Conservation (phyloP, 495 filamentous ascomycete species). For the Neurospora sp. region DNA sequence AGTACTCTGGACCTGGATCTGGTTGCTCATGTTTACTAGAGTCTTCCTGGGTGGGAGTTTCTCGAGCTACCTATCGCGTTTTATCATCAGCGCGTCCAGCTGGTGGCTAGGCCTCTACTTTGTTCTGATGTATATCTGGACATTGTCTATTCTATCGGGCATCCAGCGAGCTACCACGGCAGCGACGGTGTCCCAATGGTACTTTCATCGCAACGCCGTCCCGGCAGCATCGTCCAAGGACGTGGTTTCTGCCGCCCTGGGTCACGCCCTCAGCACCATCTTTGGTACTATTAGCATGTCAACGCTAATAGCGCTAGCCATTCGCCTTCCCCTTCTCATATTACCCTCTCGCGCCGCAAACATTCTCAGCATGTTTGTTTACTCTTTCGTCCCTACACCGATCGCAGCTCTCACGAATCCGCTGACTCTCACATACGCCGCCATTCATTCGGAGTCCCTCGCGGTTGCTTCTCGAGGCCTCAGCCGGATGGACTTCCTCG, state of each 20-base stretch:
- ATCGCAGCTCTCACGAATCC: conserved; percentile 81
- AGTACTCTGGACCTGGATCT: conserved; percentile 86
- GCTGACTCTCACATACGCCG: conserved; percentile 81
- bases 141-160: conserved; percentile 71
- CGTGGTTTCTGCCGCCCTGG: conserved; percentile 71
- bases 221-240: conserved; percentile 65
- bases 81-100: conserved; percentile 72
- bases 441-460: conserved; percentile 84
- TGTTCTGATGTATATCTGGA: conserved; percentile 92
- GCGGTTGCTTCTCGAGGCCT: conserved; percentile 64
- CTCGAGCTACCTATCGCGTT: conserved; percentile 45
- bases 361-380: conserved; percentile 59
- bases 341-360: conserved; percentile 62
- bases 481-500: conserved; percentile 66
- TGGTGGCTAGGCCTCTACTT: conserved; percentile 91
- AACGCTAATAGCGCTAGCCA: conserved; percentile 64
- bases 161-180: conserved; percentile 86
- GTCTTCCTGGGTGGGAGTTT: conserved; percentile 84
- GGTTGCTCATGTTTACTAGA: conserved; percentile 93
- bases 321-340: conserved; percentile 78
- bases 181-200: conserved; percentile 96
- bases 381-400: conserved; percentile 72
- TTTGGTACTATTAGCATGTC: conserved; percentile 89
- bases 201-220: conserved; percentile 83
- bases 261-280: conserved; percentile 72